Percentiles rank a stretch among this genome's conserved stretches.
Conservation (phyloP, 2,329 filamentous ascomycete genomes). For the Microascus cirrosus region DNA sequence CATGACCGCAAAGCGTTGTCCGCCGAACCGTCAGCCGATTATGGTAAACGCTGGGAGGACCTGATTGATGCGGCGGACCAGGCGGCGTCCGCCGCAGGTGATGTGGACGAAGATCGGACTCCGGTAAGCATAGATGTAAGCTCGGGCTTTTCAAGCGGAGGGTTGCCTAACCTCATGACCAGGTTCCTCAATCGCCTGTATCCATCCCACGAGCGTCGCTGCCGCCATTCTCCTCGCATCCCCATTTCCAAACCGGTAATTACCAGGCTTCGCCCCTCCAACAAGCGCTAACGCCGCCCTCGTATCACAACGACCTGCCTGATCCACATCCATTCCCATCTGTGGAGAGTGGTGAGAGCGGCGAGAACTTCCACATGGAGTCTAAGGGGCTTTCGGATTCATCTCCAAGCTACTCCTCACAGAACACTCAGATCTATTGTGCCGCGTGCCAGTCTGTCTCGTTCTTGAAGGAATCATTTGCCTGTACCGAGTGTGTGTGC, state of each 20-base stretch:
- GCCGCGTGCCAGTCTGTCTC: conserved; percentile 74
- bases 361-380: conserved; percentile 62
- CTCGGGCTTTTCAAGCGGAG: neutral
- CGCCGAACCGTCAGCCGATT: conserved; percentile 69
- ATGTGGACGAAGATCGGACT: conserved; percentile 80
- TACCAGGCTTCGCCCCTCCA: conserved; percentile 88
- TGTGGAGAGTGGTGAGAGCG: conserved; percentile 67
- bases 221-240: conserved; percentile 40
- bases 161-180: conserved; percentile 3
- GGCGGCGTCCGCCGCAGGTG: conserved; percentile 77
- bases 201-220: conserved; percentile 52
- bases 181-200: conserved; percentile 56
- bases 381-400: conserved; percentile 53
- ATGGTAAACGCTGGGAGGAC: conserved; percentile 92
- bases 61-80: conserved; percentile 74
- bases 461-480: conserved; percentile 72
- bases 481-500: conserved; percentile 93
- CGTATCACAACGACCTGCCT: conserved; percentile 51
- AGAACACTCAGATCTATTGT: conserved; percentile 82
- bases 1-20: conserved; percentile 76
- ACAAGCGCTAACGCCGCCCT: conserved; percentile 78
- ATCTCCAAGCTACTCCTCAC: conserved; percentile 63
- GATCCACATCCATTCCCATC: conserved; percentile 76
- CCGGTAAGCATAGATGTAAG: conserved; percentile 48
- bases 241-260: conserved; percentile 49